Conservation (phyloP, 106 monocot species). For the Dendrobium nobile region DNA sequence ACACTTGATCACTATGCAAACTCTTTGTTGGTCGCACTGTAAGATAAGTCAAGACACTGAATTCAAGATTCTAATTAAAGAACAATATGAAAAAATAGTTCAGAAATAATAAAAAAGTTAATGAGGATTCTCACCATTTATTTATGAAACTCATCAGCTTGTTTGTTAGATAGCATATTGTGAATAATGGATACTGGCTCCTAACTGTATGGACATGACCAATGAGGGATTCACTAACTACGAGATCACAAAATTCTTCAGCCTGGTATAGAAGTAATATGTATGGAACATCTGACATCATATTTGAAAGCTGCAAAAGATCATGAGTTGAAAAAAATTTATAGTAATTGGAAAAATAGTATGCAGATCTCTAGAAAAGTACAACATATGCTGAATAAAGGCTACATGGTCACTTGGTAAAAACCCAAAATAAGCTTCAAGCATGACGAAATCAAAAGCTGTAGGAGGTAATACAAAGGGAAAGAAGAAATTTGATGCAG, state of each 20-base stretch:
- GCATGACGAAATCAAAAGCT: not conserved
- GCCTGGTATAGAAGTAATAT: conserved; percentile 64
- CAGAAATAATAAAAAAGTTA: not conserved
- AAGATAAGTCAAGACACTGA: not conserved
- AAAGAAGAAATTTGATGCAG: not conserved
- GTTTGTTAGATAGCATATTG: conserved; percentile 76
- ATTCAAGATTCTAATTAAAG: not conserved
- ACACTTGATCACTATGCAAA: not conserved
- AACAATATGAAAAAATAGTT: not conserved
- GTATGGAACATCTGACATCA: conserved; percentile 54
- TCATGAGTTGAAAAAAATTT: not conserved
- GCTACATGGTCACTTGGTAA: not conserved
- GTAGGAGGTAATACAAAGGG: not conserved
- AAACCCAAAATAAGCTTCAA: not conserved
- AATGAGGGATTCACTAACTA: conserved; percentile 37
- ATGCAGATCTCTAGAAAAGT: not conserved
- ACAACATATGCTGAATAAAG: not conserved
- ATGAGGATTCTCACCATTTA: conserved; percentile 44
- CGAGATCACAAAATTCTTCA: conserved; percentile 86
- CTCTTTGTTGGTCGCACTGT: not conserved
- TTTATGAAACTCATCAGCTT: conserved; percentile 73
- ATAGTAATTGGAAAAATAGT: too few relatives aligned
- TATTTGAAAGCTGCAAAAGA: conserved; percentile 49
- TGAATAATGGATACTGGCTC: conserved; percentile 59
- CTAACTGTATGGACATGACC: conserved; percentile 59